phyloP scores from a whole-genome alignment of 257 asterid genomes.

The Ilex asprella region DNA sequence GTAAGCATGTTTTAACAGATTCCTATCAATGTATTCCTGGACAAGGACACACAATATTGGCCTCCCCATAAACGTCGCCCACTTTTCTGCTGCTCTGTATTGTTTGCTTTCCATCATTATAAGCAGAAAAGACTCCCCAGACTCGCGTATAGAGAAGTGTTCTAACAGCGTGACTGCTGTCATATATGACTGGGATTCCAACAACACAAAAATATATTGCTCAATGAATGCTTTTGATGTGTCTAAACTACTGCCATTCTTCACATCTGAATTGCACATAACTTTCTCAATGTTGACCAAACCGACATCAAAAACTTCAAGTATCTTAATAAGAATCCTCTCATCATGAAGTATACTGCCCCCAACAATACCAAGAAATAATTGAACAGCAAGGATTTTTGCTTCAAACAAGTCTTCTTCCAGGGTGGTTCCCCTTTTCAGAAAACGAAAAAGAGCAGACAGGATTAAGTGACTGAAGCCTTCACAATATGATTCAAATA shows the following conservation, averaged over 20 bases:
- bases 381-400: conserved; percentile 46
- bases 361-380: conserved; percentile 42
- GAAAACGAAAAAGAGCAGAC: conserved; percentile 59
- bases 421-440: conserved; percentile 31
- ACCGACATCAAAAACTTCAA: conserved; percentile 51
- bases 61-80: conserved; percentile 88
- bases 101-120: conserved; percentile 57
- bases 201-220: conserved; percentile 45
- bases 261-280: conserved; percentile 25
- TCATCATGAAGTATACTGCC: conserved; percentile 46
- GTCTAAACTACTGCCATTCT: conserved; percentile 22
- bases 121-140: conserved; percentile 55
- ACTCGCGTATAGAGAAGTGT: conserved; percentile 60
- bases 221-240: conserved; percentile 52
- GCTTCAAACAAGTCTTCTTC: conserved; percentile 54
- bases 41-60: conserved; percentile 56
- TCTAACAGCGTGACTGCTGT: conserved; percentile 58
- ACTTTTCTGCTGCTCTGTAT: conserved; percentile 81
- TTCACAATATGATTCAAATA: conserved; percentile 43
- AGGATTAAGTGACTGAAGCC: conserved; percentile 82
- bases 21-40: conserved; percentile 50
- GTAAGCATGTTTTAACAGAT: conserved; percentile 43
- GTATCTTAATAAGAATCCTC: conserved; percentile 54
- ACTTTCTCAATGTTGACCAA: conserved; percentile 48
- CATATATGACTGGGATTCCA: conserved; percentile 48